Evolutionary conservation across 1,139 yeast genomes (phyloP), one percentile per base, ranked within the genome.

Genomic region (Kodamaea suecica): DNA sequence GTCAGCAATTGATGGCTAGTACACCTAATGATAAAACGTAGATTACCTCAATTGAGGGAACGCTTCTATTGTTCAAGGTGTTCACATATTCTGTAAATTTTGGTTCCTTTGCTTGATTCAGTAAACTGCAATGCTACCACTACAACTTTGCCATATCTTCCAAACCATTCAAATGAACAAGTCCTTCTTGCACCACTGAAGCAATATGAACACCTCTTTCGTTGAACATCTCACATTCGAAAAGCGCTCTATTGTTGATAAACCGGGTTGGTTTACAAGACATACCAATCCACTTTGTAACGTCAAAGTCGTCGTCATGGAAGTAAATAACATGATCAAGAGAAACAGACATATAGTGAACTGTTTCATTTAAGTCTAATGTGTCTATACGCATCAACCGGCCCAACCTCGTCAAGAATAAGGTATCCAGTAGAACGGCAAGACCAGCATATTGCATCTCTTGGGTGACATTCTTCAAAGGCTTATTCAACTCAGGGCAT

Each of bases 321-420:
- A 84, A 81, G 53, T 81, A 81, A 14, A 84, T 70, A 0, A 78
- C 61, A 51, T 83, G 88, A 48, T 82, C 90, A 45, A 84, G 58
- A 11, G 84, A 77, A 7, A 80, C 82, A 29, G 80, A 74, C 33
- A 49, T 45, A 44, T 62, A 64, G 30, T 53, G 61, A 17, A 50
- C 44, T 19, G 55, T 70, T 58, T 51, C 44, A 14, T 37, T 34
- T 26, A 59, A 43, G 26, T 58, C 50, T 9, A 55, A 40, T 21
- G 42, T 46, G 3, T 38, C 41, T 12, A 62, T 36, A 11, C 68
- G 46, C 24, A 64, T 49, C 6, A 52, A 38, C 29, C 70, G 51
- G 1, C 57, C 59, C 31, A 63, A 41, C 1, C 80, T 59, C 12
- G 76, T 68, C 35, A 82, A 57, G 41, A 78, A 67, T 41, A 74